phyloP scores from a whole-genome alignment of 2,329 filamentous ascomycete genomes.

The Aspergillus persii region DNA sequence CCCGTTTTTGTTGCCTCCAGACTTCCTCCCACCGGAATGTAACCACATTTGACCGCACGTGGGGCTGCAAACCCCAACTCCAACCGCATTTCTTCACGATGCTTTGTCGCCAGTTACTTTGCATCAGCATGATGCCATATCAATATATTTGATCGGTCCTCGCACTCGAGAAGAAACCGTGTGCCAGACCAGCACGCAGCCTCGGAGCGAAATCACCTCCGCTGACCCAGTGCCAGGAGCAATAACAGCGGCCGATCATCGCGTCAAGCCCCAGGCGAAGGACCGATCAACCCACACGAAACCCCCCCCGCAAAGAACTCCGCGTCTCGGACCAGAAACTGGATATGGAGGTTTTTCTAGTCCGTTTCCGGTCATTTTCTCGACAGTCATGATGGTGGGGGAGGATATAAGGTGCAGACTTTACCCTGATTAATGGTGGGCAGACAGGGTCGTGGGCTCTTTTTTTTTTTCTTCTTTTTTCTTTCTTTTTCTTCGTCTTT shows the following conservation, averaged over 20 bases:
- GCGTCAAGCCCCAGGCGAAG: too few species aligned
- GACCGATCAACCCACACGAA: not conserved
- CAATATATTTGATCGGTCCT: too few species aligned
- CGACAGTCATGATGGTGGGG: not conserved
- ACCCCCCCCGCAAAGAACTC: not conserved
- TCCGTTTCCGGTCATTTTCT: not conserved
- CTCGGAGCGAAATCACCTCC: not conserved
- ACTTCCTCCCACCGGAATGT: conserved; percentile 19
- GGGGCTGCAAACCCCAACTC: not conserved
- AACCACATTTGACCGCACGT: conserved; percentile 17
- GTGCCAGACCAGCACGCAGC: not conserved
- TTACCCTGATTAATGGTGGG: not conserved
- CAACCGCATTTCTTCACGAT: not conserved
- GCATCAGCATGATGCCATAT: too few species aligned
- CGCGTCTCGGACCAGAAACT: not conserved
- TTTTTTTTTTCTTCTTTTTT: not conserved
- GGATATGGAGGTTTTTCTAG: not conserved
- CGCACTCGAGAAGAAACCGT: not conserved
- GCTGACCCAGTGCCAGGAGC: not conserved
- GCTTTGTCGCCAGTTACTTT: not conserved
- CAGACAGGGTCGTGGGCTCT: not conserved
- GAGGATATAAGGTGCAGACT: not conserved
- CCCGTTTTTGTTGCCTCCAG: too few species aligned
- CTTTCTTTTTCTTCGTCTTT: not conserved
- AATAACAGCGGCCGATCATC: too few species aligned